Evolutionary conservation across 805 yeast species (phyloP), one percentile per base, ranked within the genome.

Genomic region (Saccharomycopsis oosterbeekiorum): DNA sequence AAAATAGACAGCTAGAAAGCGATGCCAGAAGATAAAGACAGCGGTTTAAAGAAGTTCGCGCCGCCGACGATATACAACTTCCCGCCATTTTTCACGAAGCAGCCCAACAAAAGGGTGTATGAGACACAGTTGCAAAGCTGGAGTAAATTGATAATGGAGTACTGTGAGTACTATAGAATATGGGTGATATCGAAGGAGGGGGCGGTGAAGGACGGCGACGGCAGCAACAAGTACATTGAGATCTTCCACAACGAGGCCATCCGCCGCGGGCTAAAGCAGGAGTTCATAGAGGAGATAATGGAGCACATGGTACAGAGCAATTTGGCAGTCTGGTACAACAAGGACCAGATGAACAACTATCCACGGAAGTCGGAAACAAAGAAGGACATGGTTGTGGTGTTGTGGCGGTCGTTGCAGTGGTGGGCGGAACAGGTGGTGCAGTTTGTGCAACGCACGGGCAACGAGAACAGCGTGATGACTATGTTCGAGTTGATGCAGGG

Each of bases 31-130:
- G 15, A 37, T 10, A 37, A 11, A 6, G 17, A 8, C 8, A 14
- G 10, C 14, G 56, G 5, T 2, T 17, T 17, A 19, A 6, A 42
- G 50, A 14, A 47, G 29, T 70, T 70, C 60, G 60, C 66, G 58
- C 76, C 75, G 59, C 88, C 89, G 4, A 70, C 79, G 3, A 84
- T 85, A 19, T 84, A 84, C 68, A 76, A 82, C 43, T 93, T 91
- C 71, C 97, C 97, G 5, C 99, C 99, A 0, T 83, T 93, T 66
- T 93, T 84, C 74, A 94, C 98, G 9, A 79, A 83, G 64, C 99
- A 93, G 73, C 91, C 94, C 24, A 92, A 93, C 67, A 80, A 84
- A 42, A 83, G 88, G 11, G 86, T 94, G 1, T 82, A 88, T 75
- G 78, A 80, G 37, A 84, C 89, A 11, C 99, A 93, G 72, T 74